phyloP scores from a whole-genome alignment of 73 alveolate genomes.

The Loxodes magnus region DNA sequence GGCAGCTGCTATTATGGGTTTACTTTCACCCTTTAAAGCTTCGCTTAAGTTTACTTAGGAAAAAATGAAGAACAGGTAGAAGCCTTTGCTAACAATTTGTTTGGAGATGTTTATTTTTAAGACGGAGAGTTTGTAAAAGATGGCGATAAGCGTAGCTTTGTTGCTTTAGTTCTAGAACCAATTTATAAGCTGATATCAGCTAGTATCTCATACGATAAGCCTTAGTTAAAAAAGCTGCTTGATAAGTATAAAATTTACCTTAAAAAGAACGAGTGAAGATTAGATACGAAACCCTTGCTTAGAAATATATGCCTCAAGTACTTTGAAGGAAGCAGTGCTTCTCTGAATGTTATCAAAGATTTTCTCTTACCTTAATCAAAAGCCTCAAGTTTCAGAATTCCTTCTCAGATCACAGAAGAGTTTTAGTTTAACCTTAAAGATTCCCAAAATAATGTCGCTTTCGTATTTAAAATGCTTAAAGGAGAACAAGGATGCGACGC shows the following conservation, averaged over 20 bases:
- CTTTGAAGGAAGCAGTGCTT: slow-evolving; percentile 80
- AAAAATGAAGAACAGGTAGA: slow-evolving; percentile 37
- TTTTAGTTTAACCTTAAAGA: too few relatives aligned
- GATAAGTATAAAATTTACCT: slow-evolving; percentile 52
- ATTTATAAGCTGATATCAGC: slow-evolving; percentile 78
- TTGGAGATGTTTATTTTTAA: slow-evolving; percentile 97
- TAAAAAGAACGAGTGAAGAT: slow-evolving; percentile 62
- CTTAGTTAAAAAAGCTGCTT: slow-evolving; percentile 60
- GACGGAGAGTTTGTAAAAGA: slow-evolving; percentile 42
- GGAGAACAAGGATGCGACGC: too few relatives aligned
- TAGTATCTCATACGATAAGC: slow-evolving; percentile 85
- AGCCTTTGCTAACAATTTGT: slow-evolving; percentile 78
- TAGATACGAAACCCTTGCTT: slow-evolving; percentile 84
- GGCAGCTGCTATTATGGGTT: slow-evolving; percentile 80
- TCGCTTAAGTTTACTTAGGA: slow-evolving; percentile 62
- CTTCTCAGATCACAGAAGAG: too few relatives aligned
- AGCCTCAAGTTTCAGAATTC: too few relatives aligned
- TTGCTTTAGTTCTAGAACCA: slow-evolving; percentile 86
- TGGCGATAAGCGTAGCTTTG: slow-evolving; percentile 76
- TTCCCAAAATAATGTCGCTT: too few relatives aligned
- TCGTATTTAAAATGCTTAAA: too few relatives aligned
- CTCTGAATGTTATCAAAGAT: too few relatives aligned
- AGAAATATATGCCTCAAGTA: slow-evolving; percentile 58
- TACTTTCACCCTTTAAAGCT: slow-evolving; percentile 79
- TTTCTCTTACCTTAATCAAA: too few relatives aligned